These are phyloP conservation scores for Phytophthora boehmeriae DNA, from an alignment of 352 stramenopile species.

Conservation along the genomic window DNA sequence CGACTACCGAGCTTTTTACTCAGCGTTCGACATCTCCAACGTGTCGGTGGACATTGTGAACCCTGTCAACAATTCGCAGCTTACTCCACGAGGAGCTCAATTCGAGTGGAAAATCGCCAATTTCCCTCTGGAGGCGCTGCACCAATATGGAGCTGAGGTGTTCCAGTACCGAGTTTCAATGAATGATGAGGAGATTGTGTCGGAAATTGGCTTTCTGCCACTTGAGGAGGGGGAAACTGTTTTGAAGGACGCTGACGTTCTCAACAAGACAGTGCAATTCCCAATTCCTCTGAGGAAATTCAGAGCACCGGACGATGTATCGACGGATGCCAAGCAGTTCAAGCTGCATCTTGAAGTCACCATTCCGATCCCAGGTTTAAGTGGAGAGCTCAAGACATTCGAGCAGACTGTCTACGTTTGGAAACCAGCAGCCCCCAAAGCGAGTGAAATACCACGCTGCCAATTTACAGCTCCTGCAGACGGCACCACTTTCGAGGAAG, in stretches of 20 bases:
- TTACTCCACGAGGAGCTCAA: conserved; percentile 24
- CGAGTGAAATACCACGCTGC: conserved; percentile 18
- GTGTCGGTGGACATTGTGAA: conserved; percentile 42
- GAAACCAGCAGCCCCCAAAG: conserved; percentile 9
- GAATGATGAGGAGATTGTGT: conserved; percentile 37
- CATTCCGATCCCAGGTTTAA: conserved; percentile 21
- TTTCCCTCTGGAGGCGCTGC: conserved; percentile 43
- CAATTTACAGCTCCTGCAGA: conserved; percentile 32
- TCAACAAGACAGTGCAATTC: conserved; percentile 47
- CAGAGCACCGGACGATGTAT: background rate
- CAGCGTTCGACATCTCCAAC: conserved; percentile 52
- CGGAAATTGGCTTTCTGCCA: conserved; percentile 44
- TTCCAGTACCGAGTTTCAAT: conserved; percentile 51
- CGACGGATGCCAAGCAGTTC: conserved; percentile 4
- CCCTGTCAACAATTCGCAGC: conserved; percentile 22
- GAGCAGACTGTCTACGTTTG: conserved; percentile 28
- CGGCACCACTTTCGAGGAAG: conserved; percentile 22
- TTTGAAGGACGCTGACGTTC: background rate
- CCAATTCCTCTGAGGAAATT: conserved; percentile 44
- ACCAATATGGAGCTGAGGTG: conserved; percentile 45
- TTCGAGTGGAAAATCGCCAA: conserved; percentile 51
- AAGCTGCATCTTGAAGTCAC: conserved; percentile 30
- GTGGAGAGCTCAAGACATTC: conserved; percentile 36
- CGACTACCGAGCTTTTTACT: conserved; percentile 36
- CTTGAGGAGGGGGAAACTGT: background rate